Percentiles rank a stretch among this genome's conserved stretches.
Evolutionary conservation across 2,329 filamentous ascomycete species (phyloP).

Genomic region (Botrytis fragariae): DNA sequence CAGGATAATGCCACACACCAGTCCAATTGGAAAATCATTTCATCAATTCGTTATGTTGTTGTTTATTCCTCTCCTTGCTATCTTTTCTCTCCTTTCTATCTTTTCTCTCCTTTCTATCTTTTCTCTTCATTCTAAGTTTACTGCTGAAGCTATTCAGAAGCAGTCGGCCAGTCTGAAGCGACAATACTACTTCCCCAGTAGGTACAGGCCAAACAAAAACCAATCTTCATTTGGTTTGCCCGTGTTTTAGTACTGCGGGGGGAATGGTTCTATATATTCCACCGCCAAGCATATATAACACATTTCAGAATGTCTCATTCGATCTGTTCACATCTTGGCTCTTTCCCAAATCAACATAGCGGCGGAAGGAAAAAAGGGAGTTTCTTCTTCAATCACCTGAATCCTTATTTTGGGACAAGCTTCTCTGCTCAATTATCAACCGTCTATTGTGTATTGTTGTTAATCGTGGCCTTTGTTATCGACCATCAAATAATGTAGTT

Average conservation of each 20-base stretch:
- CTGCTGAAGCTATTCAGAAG: not conserved
- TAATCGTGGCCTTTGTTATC: slow-evolving; percentile 1
- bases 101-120: not conserved
- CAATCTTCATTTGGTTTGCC: not conserved
- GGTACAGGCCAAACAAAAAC: not conserved
- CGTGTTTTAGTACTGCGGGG: not conserved
- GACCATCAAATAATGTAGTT: not conserved
- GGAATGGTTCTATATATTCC: not conserved
- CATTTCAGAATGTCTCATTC: not conserved
- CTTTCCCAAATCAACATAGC: not conserved
- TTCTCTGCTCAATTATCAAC: not conserved
- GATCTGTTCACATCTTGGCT: not conserved
- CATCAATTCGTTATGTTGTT: not conserved
- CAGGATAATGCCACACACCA: not conserved
- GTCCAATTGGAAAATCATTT: not conserved
- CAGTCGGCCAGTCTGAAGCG: not conserved
- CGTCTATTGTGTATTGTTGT: not conserved
- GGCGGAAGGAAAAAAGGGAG: not conserved
- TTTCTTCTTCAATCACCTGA: not conserved
- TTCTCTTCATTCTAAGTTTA: not conserved
- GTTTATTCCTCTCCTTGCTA: not conserved
- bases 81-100: not conserved
- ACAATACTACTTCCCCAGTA: not conserved
- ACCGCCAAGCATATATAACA: not conserved
- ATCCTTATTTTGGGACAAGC: not conserved